Evolutionary conservation across 2,329 filamentous ascomycete species (phyloP), one percentile per base, ranked within the genome.

Genomic region (Neofusicoccum ribis): DNA sequence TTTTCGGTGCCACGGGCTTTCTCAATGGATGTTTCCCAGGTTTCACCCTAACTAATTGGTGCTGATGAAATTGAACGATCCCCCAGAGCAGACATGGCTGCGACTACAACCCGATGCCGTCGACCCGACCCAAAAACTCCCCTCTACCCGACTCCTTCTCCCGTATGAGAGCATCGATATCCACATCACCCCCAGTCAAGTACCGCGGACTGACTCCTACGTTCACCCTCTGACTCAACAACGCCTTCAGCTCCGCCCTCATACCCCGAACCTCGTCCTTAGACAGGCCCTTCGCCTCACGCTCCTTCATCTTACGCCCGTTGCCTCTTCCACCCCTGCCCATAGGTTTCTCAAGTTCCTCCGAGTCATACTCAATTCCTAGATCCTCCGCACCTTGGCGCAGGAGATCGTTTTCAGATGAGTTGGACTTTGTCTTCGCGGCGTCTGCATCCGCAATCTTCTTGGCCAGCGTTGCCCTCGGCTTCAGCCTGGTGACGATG

Each of bases 341-440:
- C 7, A 79, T 80, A 1, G 83, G 84, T 44, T 84, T 78, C 69
- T 90, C 82, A 67, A 97, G 89, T 51, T 96, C 92, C 41, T 96
- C 93, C 67, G 88, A 91, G 74, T 98, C 93, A 74, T 96, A 97
- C 61, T 97, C 94, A 0, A 98, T 91, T 0, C 95, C 95, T 0
- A 99, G 83, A 69, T 98, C 94, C 65, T 97, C 93, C 0, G 95
- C 95, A 0, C 93, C 93, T 54, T 86, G 87, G 49, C 88, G 87
- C 71, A 98, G 82, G 88, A 93, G 95, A 64, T 92, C 88, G 69
- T 97, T 91, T 70, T 96, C 91, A 2, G 44, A 44, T 72, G 90
- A 90, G 64, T 87, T 87, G 9, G 89, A 88, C 79, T 94, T 96
- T 74, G 96, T 92, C 79, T 97, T 97, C 7, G 93, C 94, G 8